Base-by-base conservation (phyloP, 2,329 filamentous ascomycete genomes). In the Fusarium napiforme region DNA sequence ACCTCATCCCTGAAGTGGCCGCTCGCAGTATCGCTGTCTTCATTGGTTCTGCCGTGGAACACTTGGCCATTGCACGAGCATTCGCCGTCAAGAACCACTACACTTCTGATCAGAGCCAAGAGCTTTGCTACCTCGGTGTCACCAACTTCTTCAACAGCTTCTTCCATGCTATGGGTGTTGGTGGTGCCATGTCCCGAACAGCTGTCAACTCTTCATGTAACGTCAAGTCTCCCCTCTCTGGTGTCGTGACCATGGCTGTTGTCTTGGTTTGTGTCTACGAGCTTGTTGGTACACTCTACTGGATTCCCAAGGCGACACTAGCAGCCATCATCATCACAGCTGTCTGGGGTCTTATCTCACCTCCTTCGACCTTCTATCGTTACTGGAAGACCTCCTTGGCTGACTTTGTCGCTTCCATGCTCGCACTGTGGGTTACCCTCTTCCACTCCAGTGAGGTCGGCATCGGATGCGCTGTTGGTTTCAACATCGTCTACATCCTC, bases 301-400 rank as follows among this genome's bases (percentile, higher is more conserved):
- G 89, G 89, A 89, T 92, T n/a, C 90, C 91, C 2, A 91, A 91
- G 73, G 85, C 90, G 0, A 91, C 89, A 0, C 83, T 92, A 3
- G 87, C 90, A 2, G 90, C 90, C 5, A 91, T 92, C 68, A 91
- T 92, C 71, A 91, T 92, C 72, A 89, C 88, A 67, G 90, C 90
- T 10, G 89, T 92, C 1, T 88, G 88, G 80, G 88, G 90, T 43
- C 83, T 92, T 11, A 88, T 92, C 49, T 87, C 88, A 0, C 85
- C 88, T 0, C 86, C 89, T 0, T 86, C 83, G 6, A 84, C 87
- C 15, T 91, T 92, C 77, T 91, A 91, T 79, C 83, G 84, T 19
- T 92, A 90, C 81, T 92, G 90, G 89, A 88, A 87, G 71, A 88
- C 89, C 5, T 91, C 89, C 0, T 84, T 92, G 7, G 87, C 89